Evolutionary conservation across 805 yeast species (phyloP).

Genomic region (Zygotorulaspora sp.): DNA sequence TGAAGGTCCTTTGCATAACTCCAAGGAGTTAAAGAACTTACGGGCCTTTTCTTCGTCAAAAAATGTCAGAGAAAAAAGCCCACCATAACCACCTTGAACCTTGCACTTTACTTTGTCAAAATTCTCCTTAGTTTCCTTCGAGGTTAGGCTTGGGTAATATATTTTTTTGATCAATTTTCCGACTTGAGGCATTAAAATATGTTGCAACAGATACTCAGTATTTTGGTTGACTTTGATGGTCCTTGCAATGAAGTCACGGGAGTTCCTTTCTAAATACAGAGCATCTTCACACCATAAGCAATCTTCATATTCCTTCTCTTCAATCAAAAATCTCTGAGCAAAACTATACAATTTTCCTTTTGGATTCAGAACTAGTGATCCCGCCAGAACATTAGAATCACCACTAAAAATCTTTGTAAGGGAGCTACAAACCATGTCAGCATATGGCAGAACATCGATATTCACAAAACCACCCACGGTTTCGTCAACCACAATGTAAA

Average conservation of each 20-base stretch:
- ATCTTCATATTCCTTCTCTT: constrained; percentile 61
- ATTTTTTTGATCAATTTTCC: constrained; percentile 52
- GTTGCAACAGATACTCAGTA: constrained; percentile 47
- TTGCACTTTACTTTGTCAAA: constrained; percentile 65
- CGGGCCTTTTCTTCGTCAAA: constrained; percentile 58
- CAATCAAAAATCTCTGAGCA: constrained; percentile 37
- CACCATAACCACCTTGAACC: constrained; percentile 83
- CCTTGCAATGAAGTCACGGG: constrained; percentile 77
- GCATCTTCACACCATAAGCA: constrained; percentile 92
- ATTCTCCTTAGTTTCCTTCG: constrained; percentile 48
- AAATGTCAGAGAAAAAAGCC: constrained; percentile 72
- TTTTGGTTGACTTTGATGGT: constrained; percentile 50
- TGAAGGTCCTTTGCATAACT: constrained; percentile 69
- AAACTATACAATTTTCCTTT: constrained; percentile 45
- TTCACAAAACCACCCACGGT: constrained; percentile 90
- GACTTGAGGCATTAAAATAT: constrained; percentile 44
- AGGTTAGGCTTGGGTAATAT: constrained; percentile 60
- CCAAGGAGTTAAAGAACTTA: constrained; percentile 60
- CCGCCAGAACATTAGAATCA: constrained; percentile 94
- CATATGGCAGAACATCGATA: constrained; percentile 70
- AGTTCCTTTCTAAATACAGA: constrained; percentile 83
- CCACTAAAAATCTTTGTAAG: constrained; percentile 91
- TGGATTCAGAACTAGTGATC: constrained; percentile 77
- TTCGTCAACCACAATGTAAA: constrained; percentile 85
- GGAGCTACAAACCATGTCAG: constrained; percentile 84